A percentile compares a stretch with the other conserved stretches of the same genome.
These are phyloP conservation scores for Pinus albicaulis DNA, from an alignment of 75 land plant species.

Conservation along the genomic window DNA sequence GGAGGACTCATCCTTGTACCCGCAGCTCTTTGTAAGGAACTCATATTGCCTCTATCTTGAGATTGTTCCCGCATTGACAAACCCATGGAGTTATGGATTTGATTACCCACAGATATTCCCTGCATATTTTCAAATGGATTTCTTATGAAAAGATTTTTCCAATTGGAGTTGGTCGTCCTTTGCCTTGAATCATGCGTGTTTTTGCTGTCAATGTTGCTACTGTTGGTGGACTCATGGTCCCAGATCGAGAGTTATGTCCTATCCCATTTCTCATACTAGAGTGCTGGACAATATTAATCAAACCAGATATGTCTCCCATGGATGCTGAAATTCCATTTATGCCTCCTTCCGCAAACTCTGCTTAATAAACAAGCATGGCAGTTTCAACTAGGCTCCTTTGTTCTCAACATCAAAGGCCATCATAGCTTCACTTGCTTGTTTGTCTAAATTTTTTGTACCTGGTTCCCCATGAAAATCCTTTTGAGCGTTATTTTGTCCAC, in stretches of 20 bases:
- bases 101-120: constrained; percentile 46
- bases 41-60: constrained; percentile 45
- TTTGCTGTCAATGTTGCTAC: constrained; percentile 46
- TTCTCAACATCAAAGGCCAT: no score
- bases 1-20: constrained; percentile 59
- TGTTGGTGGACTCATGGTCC: constrained; percentile 8
- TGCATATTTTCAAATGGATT: constrained; percentile 25
- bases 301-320: constrained; percentile 41
- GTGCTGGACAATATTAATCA: constrained; percentile 13
- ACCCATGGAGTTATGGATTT: constrained; percentile 49
- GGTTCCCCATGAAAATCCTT: no score
- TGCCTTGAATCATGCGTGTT: constrained; percentile 35
- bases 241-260: constrained; percentile 33
- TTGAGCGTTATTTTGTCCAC: no score
- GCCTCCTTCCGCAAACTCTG: constrained; percentile 6
- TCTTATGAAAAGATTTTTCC: constrained; percentile 12
- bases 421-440: no score
- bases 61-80: constrained; percentile 59
- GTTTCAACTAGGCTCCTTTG: no score
- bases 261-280: constrained; percentile 41
- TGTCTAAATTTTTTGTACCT: no score
- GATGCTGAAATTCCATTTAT: constrained; percentile 36
- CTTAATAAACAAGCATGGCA: no score
- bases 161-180: constrained; percentile 25
- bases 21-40: constrained; percentile 42